A percentile compares a stretch with the other conserved stretches of the same genome.
Evolutionary conservation across 1,284 basidiomycete species (phyloP).

Genomic region (Rhodotorula sp.): DNA sequence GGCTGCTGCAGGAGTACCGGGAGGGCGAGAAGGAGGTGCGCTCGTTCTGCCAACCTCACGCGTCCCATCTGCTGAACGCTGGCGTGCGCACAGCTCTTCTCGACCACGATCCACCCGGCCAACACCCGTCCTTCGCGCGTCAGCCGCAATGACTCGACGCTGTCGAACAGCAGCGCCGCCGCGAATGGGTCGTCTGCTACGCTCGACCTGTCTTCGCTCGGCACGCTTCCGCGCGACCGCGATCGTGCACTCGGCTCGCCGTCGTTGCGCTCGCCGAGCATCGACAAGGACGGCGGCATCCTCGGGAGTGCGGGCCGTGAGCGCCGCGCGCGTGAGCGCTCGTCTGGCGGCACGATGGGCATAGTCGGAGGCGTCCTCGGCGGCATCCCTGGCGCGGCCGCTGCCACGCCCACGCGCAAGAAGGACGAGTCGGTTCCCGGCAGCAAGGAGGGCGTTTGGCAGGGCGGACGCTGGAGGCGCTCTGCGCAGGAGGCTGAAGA

Average conservation of each 20-base stretch:
- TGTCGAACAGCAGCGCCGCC: conserved; percentile 7
- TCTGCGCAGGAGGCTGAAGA: conserved; percentile 31
- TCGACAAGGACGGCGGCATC: conserved; percentile 10
- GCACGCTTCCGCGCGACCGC: conserved; percentile 40
- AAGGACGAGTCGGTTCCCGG: conserved; percentile 17
- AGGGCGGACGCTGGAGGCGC: conserved; percentile 36
- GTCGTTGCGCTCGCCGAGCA: conserved; percentile 23
- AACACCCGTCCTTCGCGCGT: conserved; percentile 28
- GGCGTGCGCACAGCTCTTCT: conserved; percentile 24
- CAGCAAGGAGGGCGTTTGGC: conserved; percentile 36
- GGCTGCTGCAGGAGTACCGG: conserved; percentile 38
- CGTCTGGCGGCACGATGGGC: conserved; percentile 23
- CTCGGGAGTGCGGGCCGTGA: conserved; percentile 11
- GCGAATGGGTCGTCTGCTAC: conserved; percentile 13
- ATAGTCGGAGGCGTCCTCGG: conserved; percentile 41
- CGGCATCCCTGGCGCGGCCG: conserved; percentile 22
- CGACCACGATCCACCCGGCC: conserved; percentile 36
- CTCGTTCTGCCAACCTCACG: not conserved
- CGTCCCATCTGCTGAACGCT: not conserved
- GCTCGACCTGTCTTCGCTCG: conserved; percentile 39
- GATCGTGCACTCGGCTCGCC: conserved; percentile 39
- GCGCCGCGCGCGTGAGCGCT: conserved; percentile 31
- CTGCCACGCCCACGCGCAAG: conserved; percentile 5
- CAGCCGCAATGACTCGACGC: conserved; percentile 24
- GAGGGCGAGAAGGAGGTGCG: conserved; percentile 43